Conservation (phyloP, 805 yeast genomes). For the Starmerella cellae region DNA sequence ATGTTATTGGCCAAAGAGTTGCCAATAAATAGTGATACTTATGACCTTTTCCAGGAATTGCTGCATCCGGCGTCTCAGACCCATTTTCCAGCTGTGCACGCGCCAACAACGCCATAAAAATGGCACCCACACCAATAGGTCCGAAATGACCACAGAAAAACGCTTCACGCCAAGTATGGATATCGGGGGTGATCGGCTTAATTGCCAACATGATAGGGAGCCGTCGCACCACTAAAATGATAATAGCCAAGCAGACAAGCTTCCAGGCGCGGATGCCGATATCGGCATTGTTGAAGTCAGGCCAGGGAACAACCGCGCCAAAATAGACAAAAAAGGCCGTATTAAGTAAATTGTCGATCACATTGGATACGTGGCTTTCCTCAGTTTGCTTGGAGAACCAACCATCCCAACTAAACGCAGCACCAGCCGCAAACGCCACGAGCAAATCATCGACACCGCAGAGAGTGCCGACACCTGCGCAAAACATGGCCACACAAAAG, state of each 20-base stretch:
- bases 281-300: conserved; percentile 45
- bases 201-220: conserved; percentile 66
- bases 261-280: conserved; percentile 70
- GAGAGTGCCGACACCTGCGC: conserved; percentile 81
- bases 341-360: conserved; percentile 72
- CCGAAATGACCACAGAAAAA: conserved; percentile 91
- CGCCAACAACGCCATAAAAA: conserved; percentile 71
- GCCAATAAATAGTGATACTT: conserved; percentile 49
- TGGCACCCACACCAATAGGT: conserved; percentile 90
- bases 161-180: conserved; percentile 87
- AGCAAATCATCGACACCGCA: conserved; percentile 80
- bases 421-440: conserved; percentile 84
- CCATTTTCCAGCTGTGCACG: conserved; percentile 53
- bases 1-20: conserved; percentile 68
- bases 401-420: conserved; percentile 90
- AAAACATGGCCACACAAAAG: conserved; percentile 64
- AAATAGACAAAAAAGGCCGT: conserved; percentile 79
- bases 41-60: conserved; percentile 35
- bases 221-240: conserved; percentile 61
- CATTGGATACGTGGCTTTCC: conserved; percentile 76
- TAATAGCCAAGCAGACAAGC: conserved; percentile 57
- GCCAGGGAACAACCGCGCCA: conserved; percentile 88
- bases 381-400: conserved; percentile 72
- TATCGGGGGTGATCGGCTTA: conserved; percentile 73
- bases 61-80: conserved; percentile 44